Conservation (phyloP, 768 basidiomycete species). For the Collybiopsis confluens region DNA sequence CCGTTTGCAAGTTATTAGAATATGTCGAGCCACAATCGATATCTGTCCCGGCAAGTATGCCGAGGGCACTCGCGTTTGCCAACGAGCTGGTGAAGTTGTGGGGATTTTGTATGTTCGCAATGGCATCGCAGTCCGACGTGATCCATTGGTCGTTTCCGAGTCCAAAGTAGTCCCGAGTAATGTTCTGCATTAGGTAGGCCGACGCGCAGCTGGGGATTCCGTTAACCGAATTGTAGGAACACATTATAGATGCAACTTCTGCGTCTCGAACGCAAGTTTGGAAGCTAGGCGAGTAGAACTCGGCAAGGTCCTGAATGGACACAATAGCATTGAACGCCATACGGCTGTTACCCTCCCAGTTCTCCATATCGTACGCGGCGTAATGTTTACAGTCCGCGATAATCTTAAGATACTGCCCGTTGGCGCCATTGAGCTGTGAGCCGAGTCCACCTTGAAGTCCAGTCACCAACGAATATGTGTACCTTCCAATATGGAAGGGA, state of each 20-base stretch:
- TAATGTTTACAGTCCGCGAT: conserved; percentile 60
- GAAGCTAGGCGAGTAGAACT: conserved; percentile 51
- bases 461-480: conserved; percentile 48
- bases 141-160: conserved; percentile 52
- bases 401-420: conserved; percentile 41
- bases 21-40: conserved; percentile 52
- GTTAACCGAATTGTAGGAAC: conserved; percentile 60
- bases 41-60: conserved; percentile 50
- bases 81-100: conserved; percentile 44
- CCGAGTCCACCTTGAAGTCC: conserved; percentile 53
- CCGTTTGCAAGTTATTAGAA: conserved; percentile 37
- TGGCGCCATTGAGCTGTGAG: conserved; percentile 28
- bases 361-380: conserved; percentile 54
- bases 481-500: conserved; percentile 47
- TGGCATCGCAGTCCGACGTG: conserved; percentile 54
- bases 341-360: conserved; percentile 49
- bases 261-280: conserved; percentile 59
- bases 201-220: conserved; percentile 54
- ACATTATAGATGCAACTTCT: conserved; percentile 58
- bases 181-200: conserved; percentile 45
- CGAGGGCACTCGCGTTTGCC: conserved; percentile 44
- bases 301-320: conserved; percentile 45
- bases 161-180: conserved; percentile 49
- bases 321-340: conserved; percentile 52
- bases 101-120: conserved; percentile 44